phyloP scores from a whole-genome alignment of 164 flowering plant species.

The Piper betle region DNA sequence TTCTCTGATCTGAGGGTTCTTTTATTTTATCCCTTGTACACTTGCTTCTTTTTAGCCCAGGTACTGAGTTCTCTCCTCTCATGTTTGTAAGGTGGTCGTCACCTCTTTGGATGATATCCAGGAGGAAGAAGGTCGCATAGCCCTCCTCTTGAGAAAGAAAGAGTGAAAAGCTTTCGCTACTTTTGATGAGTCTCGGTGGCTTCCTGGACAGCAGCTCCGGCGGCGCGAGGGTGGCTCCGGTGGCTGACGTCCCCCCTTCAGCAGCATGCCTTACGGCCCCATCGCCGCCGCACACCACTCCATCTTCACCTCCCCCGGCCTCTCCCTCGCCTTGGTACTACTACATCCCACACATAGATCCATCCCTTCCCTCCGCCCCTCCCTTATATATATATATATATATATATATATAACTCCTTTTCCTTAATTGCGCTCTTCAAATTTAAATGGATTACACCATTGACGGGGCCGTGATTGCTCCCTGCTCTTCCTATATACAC shows the following conservation, averaged over 20 bases:
- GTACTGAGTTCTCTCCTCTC: too few relatives aligned
- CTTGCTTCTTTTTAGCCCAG: too few relatives aligned
- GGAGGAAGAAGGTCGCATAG: background rate
- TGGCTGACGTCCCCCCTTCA: slow-evolving; percentile 38
- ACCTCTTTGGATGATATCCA: background rate
- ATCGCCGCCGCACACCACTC: slow-evolving; percentile 52
- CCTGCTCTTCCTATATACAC: background rate
- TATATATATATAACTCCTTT: background rate
- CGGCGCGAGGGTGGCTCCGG: slow-evolving; percentile 25
- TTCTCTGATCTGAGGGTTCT: background rate
- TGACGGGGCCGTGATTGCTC: background rate
- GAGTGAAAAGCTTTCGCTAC: too few relatives aligned
- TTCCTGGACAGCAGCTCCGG: slow-evolving; percentile 47
- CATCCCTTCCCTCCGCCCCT: slow-evolving; percentile 1
- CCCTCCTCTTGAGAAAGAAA: too few relatives aligned
- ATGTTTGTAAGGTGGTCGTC: too few relatives aligned
- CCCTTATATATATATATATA: background rate
- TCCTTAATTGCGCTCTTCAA: background rate
- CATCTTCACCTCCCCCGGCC: slow-evolving; percentile 84
- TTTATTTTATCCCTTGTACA: slow-evolving; percentile 1
- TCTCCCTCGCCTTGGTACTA: slow-evolving; percentile 83
- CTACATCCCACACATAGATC: background rate
- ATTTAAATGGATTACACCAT: background rate
- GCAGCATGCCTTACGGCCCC: slow-evolving; percentile 34
- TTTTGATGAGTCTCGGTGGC: slow-evolving; percentile 82